Conservation (phyloP, 768 basidiomycete genomes). For the Trametes meyenii region DNA sequence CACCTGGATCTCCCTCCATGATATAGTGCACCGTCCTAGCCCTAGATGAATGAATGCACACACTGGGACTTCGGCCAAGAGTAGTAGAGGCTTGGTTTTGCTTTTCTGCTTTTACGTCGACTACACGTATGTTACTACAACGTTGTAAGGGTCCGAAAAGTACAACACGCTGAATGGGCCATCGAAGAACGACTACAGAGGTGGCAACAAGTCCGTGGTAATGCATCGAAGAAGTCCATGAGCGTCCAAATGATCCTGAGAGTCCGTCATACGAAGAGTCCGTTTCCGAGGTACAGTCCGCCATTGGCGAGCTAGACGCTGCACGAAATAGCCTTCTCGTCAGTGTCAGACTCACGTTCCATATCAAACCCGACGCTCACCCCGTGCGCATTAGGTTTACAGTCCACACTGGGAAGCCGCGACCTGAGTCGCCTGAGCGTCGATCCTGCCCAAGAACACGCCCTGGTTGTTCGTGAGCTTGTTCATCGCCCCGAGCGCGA, state of each 20-base stretch:
- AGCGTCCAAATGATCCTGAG: conserved; percentile 6
- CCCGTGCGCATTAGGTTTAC: conserved; percentile 22
- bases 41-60: not conserved
- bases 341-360: not conserved
- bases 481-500: conserved; percentile 40
- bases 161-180: conserved; percentile 2
- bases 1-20: too few relatives aligned
- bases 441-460: conserved; percentile 48
- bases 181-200: conserved; percentile 6
- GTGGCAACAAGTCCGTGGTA: conserved; percentile 9
- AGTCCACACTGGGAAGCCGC: conserved; percentile 53
- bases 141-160: too few relatives aligned
- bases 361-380: not conserved
- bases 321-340: not conserved
- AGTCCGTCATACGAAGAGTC: not conserved
- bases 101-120: not conserved
- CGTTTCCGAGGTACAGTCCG: not conserved
- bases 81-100: not conserved
- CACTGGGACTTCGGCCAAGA: not conserved
- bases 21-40: too few relatives aligned
- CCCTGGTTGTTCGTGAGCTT: conserved; percentile 45
- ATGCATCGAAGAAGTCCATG: conserved; percentile 8
- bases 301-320: too few relatives aligned
- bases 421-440: conserved; percentile 48
- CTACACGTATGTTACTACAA: not conserved